phyloP scores from a whole-genome alignment of 2,329 filamentous ascomycete genomes.

The Fusarium solani-melongenae region DNA sequence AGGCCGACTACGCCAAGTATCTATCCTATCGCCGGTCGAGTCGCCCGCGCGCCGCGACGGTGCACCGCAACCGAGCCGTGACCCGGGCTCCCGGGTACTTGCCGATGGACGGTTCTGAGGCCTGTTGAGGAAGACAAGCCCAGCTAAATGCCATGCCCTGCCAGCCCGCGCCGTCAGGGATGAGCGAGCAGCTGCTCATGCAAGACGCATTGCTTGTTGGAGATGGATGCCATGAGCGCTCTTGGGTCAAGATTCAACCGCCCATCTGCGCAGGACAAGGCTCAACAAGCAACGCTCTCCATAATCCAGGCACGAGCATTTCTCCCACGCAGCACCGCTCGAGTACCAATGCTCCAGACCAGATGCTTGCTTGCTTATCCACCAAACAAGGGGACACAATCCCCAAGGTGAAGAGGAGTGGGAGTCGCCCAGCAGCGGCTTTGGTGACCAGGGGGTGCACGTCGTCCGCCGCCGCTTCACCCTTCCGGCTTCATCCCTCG shows the following conservation, averaged over 20 bases:
- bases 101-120: constrained; percentile 21
- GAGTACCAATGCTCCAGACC: not conserved
- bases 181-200: not conserved
- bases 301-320: not conserved
- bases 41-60: constrained; percentile 31
- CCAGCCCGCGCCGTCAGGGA: not conserved
- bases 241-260: not conserved
- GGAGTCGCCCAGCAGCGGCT: constrained; percentile 24
- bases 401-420: constrained; percentile 17
- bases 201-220: not conserved
- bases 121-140: not conserved
- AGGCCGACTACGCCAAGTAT: constrained; percentile 22
- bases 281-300: not conserved
- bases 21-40: constrained; percentile 33
- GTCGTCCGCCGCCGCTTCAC: constrained; percentile 34
- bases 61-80: constrained; percentile 32
- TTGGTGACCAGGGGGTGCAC: constrained; percentile 32
- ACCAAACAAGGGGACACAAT: constrained; percentile 18
- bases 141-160: not conserved
- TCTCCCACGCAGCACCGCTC: not conserved
- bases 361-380: not conserved
- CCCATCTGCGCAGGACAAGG: not conserved
- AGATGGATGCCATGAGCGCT: not conserved
- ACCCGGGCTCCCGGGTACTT: constrained; percentile 38
- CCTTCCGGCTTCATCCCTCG: constrained; percentile 38